phyloP scores from a whole-genome alignment of 768 basidiomycete genomes.

The Dictyophora rubrovolvata region DNA sequence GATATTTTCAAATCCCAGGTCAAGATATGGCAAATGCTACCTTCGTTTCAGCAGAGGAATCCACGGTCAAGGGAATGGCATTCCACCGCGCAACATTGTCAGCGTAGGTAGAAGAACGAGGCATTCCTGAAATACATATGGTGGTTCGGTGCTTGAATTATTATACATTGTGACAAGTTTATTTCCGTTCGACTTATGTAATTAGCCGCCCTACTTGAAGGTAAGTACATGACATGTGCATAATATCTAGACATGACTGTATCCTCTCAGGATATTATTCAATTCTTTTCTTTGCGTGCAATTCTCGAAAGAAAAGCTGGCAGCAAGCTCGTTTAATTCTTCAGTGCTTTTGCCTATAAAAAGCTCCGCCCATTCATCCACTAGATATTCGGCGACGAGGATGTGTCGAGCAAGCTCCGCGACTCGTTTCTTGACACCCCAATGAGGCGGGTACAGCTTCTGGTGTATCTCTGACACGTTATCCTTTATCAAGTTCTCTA shows the following conservation, averaged over 20 bases:
- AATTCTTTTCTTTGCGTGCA: conserved; percentile 61
- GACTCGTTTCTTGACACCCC: conserved; percentile 47
- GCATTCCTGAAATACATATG: background rate
- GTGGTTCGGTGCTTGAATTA: background rate
- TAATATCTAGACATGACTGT: conserved; percentile 5
- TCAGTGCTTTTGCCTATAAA: conserved; percentile 46
- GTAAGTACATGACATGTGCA: background rate
- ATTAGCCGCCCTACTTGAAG: background rate
- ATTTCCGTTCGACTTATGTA: too few relatives aligned
- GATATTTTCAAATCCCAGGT: conserved; percentile 37
- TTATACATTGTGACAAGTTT: background rate
- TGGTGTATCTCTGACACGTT: conserved; percentile 38
- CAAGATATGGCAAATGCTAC: conserved; percentile 52
- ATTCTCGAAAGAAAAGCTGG: conserved; percentile 60
- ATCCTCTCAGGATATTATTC: conserved; percentile 30
- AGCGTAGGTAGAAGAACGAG: conserved; percentile 3
- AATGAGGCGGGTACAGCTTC: conserved; percentile 57
- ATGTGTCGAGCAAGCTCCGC: conserved; percentile 56
- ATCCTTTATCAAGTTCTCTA: conserved; percentile 49
- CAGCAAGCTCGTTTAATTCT: conserved; percentile 65
- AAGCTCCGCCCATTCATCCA: conserved; percentile 65
- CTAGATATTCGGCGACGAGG: conserved; percentile 59
- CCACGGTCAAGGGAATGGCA: conserved; percentile 42
- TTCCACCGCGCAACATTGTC: conserved; percentile 56
- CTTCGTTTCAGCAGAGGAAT: conserved; percentile 36